phyloP scores from a whole-genome alignment of 1,284 basidiomycete species.

The Microbotryomycetes sp. region DNA sequence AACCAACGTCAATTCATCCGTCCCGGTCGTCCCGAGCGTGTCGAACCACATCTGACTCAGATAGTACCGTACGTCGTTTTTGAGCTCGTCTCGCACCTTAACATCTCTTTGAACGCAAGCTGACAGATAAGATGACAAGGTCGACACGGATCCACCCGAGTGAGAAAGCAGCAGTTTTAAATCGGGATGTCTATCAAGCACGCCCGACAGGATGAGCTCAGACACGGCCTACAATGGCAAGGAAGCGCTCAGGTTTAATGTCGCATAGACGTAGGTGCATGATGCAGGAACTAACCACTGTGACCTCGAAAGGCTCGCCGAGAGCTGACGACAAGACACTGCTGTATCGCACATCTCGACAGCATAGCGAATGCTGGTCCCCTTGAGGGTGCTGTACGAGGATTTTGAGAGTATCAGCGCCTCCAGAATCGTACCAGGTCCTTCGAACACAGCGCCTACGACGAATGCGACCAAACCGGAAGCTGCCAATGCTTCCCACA shows the following conservation, averaged over 20 bases:
- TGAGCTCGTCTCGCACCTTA: constrained; percentile 60
- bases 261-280: neutral
- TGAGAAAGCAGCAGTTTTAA: constrained; percentile 73
- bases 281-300: constrained; percentile 54
- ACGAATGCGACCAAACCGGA: constrained; percentile 66
- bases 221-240: constrained; percentile 57
- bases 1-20: constrained; percentile 71
- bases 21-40: constrained; percentile 73
- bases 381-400: constrained; percentile 62
- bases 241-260: neutral
- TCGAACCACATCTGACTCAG: constrained; percentile 72
- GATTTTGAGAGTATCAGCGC: too few relatives aligned
- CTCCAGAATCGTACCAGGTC: too few relatives aligned
- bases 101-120: constrained; percentile 79
- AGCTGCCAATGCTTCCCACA: constrained; percentile 65
- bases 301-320: constrained; percentile 83
- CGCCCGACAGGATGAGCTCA: constrained; percentile 69
- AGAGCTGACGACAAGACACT: constrained; percentile 77
- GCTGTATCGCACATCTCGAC: constrained; percentile 66
- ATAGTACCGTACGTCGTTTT: constrained; percentile 69
- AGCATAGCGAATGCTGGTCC: constrained; percentile 45
- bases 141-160: constrained; percentile 72
- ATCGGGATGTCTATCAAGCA: constrained; percentile 65
- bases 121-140: constrained; percentile 69
- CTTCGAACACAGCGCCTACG: constrained; percentile 11